Evolutionary conservation across 768 basidiomycete species (phyloP).

Genomic region (Podaxis sp.): DNA sequence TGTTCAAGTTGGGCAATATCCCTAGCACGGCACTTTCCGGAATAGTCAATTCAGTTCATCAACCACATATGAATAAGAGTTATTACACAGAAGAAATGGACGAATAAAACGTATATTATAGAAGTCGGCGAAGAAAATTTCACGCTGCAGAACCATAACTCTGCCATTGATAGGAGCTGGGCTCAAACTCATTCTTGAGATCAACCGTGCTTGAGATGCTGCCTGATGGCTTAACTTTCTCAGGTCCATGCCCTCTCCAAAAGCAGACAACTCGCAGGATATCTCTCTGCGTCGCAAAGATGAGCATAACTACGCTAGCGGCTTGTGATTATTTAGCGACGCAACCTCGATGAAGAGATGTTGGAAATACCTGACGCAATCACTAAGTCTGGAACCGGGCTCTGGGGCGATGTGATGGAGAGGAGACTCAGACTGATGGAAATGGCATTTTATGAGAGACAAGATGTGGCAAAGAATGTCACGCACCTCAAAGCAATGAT

Average conservation of each 20-base stretch:
- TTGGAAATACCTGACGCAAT: constrained; percentile 37
- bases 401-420: constrained; percentile 38
- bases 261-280: constrained; percentile 30
- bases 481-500: constrained; percentile 36
- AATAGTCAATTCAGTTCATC: neutral
- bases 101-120: neutral
- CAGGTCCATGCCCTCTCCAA: constrained; percentile 23
- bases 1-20: constrained; percentile 25
- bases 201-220: constrained; percentile 9
- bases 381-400: constrained; percentile 42
- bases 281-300: constrained; percentile 44
- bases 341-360: neutral
- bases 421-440: constrained; percentile 38
- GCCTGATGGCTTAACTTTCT: constrained; percentile 9
- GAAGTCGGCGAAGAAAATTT: neutral
- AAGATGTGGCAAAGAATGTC: neutral
- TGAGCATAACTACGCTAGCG: constrained; percentile 36
- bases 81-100: neutral
- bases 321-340: constrained; percentile 23
- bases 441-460: neutral
- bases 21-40: constrained; percentile 13
- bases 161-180: neutral
- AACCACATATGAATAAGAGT: no score
- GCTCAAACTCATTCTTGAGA: constrained; percentile 14
- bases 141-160: neutral